Evolutionary conservation across 1,284 basidiomycete species (phyloP).

Genomic region (Coniophora puteana): DNA sequence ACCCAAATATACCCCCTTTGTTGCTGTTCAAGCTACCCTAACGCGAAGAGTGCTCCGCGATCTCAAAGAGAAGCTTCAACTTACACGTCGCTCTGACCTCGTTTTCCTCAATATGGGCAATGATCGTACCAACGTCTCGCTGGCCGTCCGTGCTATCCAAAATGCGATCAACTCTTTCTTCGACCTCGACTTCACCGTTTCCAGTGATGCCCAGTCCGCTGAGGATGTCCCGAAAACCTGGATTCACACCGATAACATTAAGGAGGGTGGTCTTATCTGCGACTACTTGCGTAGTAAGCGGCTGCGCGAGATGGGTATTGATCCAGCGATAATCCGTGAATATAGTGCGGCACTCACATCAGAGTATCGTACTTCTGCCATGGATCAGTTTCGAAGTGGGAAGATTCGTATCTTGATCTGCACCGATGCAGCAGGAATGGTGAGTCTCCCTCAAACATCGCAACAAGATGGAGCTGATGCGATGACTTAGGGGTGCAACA

Average conservation of each 20-base stretch:
- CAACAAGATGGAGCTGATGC: background rate
- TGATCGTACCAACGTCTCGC: constrained; percentile 34
- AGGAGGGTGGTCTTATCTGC: constrained; percentile 16
- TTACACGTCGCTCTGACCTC: constrained; percentile 14
- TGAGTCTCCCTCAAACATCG: constrained; percentile 11
- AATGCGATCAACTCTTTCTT: constrained; percentile 31
- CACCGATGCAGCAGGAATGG: constrained; percentile 35
- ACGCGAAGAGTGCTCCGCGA: constrained; percentile 27
- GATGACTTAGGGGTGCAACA: constrained; percentile 27
- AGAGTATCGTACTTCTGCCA: constrained; percentile 15
- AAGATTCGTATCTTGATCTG: constrained; percentile 28
- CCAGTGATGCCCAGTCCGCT: constrained; percentile 3
- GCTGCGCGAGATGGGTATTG: constrained; percentile 11
- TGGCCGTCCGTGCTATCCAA: constrained; percentile 34
- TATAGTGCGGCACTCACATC: constrained; percentile 24
- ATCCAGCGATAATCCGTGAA: constrained; percentile 20
- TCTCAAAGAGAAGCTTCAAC: constrained; percentile 30
- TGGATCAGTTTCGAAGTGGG: constrained; percentile 23
- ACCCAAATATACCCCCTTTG: constrained; percentile 27
- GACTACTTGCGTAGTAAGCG: constrained; percentile 19
- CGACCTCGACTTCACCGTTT: constrained; percentile 36
- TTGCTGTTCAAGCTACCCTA: constrained; percentile 38
- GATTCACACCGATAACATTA: constrained; percentile 27
- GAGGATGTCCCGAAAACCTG: constrained; percentile 19
- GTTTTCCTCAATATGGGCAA: constrained; percentile 32